phyloP scores from a whole-genome alignment of 108 stramenopile species.

The Cyclostephanos tholiformis region DNA sequence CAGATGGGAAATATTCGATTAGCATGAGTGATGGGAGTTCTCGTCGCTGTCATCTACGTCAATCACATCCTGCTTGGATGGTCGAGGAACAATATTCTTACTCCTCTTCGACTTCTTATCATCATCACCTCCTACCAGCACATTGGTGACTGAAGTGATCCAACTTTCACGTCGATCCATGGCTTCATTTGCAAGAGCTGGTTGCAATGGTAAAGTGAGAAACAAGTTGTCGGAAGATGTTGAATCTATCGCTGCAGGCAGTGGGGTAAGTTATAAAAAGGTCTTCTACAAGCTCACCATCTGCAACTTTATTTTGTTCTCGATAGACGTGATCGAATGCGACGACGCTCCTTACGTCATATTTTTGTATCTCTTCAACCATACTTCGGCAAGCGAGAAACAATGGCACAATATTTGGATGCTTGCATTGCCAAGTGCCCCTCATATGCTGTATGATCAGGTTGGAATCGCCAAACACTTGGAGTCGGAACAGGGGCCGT shows the following conservation, averaged over 20 bases:
- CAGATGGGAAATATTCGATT: not conserved
- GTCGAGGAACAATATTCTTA: not conserved
- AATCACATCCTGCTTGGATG: constrained; percentile 10
- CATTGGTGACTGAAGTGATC: constrained; percentile 18
- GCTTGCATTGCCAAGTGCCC: constrained; percentile 64
- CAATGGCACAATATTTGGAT: constrained; percentile 48
- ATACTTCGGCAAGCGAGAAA: constrained; percentile 26
- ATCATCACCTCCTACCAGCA: not conserved
- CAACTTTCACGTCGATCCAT: constrained; percentile 62
- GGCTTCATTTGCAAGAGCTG: constrained; percentile 76
- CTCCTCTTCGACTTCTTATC: constrained; percentile 4
- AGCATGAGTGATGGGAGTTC: not conserved
- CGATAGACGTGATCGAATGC: constrained; percentile 74
- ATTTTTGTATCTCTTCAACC: constrained; percentile 6
- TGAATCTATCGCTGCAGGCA: not conserved
- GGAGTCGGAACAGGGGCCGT: constrained; percentile 2
- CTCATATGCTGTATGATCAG: constrained; percentile 76
- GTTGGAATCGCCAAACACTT: constrained; percentile 72
- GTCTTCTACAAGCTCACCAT: constrained; percentile 51
- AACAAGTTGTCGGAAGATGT: constrained; percentile 47
- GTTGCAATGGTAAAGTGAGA: not conserved
- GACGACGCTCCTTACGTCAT: not conserved
- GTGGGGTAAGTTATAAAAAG: constrained; percentile 29
- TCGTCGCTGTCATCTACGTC: constrained; percentile 20
- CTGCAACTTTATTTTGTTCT: constrained; percentile 66